Evolutionary conservation across 495 filamentous ascomycete species (phyloP).

Genomic region (Aspergillus affinis): DNA sequence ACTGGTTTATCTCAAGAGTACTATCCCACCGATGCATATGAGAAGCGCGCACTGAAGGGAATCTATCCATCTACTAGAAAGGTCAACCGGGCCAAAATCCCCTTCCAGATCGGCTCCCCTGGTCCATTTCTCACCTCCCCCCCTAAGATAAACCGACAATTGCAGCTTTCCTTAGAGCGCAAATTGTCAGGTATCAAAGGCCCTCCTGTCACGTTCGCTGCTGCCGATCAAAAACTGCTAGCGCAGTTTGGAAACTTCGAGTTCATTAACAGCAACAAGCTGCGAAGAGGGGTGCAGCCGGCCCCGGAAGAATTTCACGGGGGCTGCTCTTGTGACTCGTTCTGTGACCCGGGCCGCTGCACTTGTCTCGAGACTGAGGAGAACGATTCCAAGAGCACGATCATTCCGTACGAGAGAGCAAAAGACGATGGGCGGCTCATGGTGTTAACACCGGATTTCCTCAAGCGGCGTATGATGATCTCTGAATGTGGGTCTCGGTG

Average conservation of each 20-base stretch:
- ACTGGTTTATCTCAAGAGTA: constrained; percentile 22
- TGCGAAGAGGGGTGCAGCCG: constrained; percentile 33
- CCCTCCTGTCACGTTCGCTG: constrained; percentile 25
- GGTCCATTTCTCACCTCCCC: constrained; percentile 8
- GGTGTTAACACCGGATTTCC: constrained; percentile 31
- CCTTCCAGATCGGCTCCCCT: constrained; percentile 9
- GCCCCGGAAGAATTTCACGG: constrained; percentile 36
- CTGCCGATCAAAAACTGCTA: constrained; percentile 23
- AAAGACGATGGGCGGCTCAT: constrained; percentile 15
- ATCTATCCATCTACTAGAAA: constrained; percentile 26
- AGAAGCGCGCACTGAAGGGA: constrained; percentile 20
- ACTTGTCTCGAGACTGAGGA: constrained; percentile 37
- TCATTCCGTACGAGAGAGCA: constrained; percentile 37
- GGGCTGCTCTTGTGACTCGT: constrained; percentile 39
- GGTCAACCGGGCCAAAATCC: constrained; percentile 16
- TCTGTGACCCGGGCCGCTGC: constrained; percentile 38
- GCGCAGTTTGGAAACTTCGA: constrained; percentile 36
- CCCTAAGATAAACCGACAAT: neutral
- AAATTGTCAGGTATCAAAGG: constrained; percentile 32
- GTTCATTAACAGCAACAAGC: constrained; percentile 44
- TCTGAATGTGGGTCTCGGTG: constrained; percentile 83
- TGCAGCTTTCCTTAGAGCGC: constrained; percentile 14
- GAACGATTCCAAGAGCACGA: constrained; percentile 32
- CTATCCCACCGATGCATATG: constrained; percentile 27
- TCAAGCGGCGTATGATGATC: constrained; percentile 50